These are phyloP conservation scores for Gremmenia infestans DNA, from an alignment of 2,329 filamentous ascomycete genomes.

Conservation along the genomic window DNA sequence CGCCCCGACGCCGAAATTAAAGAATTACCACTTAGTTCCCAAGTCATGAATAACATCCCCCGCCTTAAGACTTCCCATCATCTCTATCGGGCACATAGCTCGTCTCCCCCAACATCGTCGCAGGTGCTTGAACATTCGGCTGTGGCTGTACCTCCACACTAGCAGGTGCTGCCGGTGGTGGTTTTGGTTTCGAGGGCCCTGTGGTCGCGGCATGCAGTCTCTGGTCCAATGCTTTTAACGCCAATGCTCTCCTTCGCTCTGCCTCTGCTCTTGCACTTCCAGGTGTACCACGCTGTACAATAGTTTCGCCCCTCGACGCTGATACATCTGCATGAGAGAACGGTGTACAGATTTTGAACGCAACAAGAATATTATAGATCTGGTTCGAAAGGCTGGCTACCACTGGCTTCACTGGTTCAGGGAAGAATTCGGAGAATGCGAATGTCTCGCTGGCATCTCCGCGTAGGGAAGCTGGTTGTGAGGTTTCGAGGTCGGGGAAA, in stretches of 20 bases:
- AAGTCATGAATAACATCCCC: not conserved
- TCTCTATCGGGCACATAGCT: conserved; percentile 64
- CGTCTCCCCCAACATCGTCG: conserved; percentile 61
- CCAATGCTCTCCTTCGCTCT: conserved; percentile 81
- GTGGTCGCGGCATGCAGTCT: conserved; percentile 78
- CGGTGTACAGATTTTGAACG: conserved; percentile 73
- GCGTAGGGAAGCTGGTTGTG: conserved; percentile 59
- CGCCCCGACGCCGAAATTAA: not conserved
- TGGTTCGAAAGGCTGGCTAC: conserved; percentile 69
- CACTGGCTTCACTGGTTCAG: conserved; percentile 72
- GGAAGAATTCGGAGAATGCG: conserved; percentile 93
- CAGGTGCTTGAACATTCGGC: conserved; percentile 49
- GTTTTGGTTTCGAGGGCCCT: conserved; percentile 34
- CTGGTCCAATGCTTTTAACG: conserved; percentile 88
- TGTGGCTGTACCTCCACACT: conserved; percentile 54
- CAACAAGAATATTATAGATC: conserved; percentile 70
- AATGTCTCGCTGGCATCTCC: conserved; percentile 97
- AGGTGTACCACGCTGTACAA: conserved; percentile 49
- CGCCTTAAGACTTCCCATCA: conserved; percentile 18
- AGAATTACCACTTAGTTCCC: not conserved
- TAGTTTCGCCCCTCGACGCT: conserved; percentile 63
- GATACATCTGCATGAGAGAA: conserved; percentile 80
- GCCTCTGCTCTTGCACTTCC: conserved; percentile 82
- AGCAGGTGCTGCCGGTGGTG: conserved; percentile 37
- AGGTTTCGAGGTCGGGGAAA: conserved; percentile 62